Conservation (phyloP, 2,329 filamentous ascomycete species). For the Amesomyces nigricolor region DNA sequence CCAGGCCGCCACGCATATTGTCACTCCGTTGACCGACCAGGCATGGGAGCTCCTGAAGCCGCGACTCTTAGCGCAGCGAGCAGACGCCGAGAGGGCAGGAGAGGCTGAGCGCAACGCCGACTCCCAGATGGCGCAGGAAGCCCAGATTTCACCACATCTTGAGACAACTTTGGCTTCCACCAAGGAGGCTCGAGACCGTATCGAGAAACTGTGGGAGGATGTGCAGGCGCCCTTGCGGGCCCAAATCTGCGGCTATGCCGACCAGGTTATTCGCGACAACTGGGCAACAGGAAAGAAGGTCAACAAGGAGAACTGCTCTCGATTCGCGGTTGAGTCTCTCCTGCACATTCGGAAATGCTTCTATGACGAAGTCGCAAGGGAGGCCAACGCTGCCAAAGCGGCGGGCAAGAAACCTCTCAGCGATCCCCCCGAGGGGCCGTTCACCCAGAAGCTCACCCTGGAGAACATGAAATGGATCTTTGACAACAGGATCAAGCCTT, state of each 20-base stretch:
- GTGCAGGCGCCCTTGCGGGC: constrained; percentile 61
- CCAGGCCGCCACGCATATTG: constrained; percentile 65
- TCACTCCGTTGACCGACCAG: constrained; percentile 59
- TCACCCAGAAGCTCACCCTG: constrained; percentile 60
- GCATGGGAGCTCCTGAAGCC: constrained; percentile 66
- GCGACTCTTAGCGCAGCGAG: constrained; percentile 59
- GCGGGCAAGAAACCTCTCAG: constrained; percentile 40
- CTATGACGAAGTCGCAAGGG: constrained; percentile 53
- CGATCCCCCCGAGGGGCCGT: constrained; percentile 49
- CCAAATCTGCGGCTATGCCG: constrained; percentile 60
- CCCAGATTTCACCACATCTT: constrained; percentile 17
- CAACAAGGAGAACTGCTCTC: constrained; percentile 56
- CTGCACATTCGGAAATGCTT: constrained; percentile 62
- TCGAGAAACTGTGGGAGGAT: constrained; percentile 67
- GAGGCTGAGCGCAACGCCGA: constrained; percentile 38
- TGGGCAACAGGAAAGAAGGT: constrained; percentile 62
- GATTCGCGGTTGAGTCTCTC: constrained; percentile 68
- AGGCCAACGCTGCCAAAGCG: constrained; percentile 42
- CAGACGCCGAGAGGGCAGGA: constrained; percentile 57
- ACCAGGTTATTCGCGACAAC: constrained; percentile 59
- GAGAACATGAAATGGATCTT: constrained; percentile 87
- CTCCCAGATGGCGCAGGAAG: constrained; percentile 14
- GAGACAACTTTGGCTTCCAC: constrained; percentile 29
- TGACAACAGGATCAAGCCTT: constrained; percentile 67
- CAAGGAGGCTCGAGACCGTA: constrained; percentile 51